Evolutionary conservation across 1,284 basidiomycete genomes (phyloP).

Genomic region (Sparassis latifolia): DNA sequence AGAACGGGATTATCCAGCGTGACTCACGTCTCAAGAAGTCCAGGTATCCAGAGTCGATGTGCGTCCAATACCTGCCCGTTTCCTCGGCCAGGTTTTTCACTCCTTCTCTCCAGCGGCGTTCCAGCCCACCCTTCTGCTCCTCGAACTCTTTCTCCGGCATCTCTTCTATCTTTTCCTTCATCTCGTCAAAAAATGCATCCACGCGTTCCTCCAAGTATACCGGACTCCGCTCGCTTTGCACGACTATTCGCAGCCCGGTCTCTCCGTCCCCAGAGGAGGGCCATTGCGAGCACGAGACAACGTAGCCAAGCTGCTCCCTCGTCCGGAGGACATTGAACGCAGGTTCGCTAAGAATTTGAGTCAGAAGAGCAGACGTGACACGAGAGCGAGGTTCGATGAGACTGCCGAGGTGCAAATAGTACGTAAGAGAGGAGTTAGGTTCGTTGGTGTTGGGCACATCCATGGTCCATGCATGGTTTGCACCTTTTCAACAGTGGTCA

Average conservation of each 20-base stretch:
- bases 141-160: conserved; percentile 52
- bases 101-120: conserved; percentile 66
- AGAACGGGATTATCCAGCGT: conserved; percentile 15
- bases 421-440: conserved; percentile 79
- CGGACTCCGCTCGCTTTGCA: conserved; percentile 87
- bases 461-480: conserved; percentile 66
- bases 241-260: conserved; percentile 79
- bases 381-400: conserved; percentile 49
- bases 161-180: conserved; percentile 39
- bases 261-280: conserved; percentile 55
- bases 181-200: conserved; percentile 77
- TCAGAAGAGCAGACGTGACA: conserved; percentile 54
- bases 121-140: conserved; percentile 47
- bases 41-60: conserved; percentile 71
- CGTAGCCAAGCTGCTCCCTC: conserved; percentile 94
- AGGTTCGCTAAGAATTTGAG: conserved; percentile 83
- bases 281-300: conserved; percentile 62
- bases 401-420: conserved; percentile 73
- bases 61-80: conserved; percentile 56
- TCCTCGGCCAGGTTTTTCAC: conserved; percentile 70
- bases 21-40: conserved; percentile 68
- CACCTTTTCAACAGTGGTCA: conserved; percentile 34
- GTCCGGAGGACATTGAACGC: conserved; percentile 95
- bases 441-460: conserved; percentile 84
- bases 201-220: conserved; percentile 86